phyloP scores from a whole-genome alignment of 306 rosid genomes.

The Cicer pinnatifidum region DNA sequence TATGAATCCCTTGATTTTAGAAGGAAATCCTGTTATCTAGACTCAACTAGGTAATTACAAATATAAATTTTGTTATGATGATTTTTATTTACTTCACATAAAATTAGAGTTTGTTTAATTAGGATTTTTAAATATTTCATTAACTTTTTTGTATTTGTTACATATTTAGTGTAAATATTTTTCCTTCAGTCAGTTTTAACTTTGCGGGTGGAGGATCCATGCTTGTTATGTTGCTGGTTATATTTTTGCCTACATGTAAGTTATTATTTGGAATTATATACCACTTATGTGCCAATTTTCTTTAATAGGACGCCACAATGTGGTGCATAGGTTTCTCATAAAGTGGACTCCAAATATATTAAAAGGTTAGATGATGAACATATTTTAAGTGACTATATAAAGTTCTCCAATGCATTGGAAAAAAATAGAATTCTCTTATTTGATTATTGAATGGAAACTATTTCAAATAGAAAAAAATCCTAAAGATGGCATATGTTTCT shows the following conservation, averaged over 20 bases:
- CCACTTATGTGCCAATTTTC: slow-evolving; percentile 35
- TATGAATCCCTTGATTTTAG: slow-evolving; percentile 58
- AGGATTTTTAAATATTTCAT: slow-evolving; percentile 40
- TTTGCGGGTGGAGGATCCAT: slow-evolving; percentile 30
- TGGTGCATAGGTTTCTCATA: slow-evolving; percentile 87
- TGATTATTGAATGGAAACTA: too few relatives aligned
- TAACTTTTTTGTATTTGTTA: slow-evolving; percentile 39
- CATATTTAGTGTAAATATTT: slow-evolving; percentile 64
- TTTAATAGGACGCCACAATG: slow-evolving; percentile 67
- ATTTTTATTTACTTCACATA: slow-evolving; percentile 8
- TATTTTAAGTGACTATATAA: slow-evolving; percentile 4
- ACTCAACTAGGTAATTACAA: slow-evolving; percentile 66
- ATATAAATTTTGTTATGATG: slow-evolving; percentile 30
- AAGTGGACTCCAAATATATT: slow-evolving; percentile 74
- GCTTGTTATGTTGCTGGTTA: slow-evolving; percentile 29
- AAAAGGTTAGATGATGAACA: slow-evolving; percentile 64
- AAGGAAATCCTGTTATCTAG: slow-evolving; percentile 87
- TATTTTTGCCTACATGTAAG: slow-evolving; percentile 21
- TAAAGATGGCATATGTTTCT: too few relatives aligned
- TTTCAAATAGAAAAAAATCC: too few relatives aligned
- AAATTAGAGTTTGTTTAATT: neutral
- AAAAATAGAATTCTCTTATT: neutral
- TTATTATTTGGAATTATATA: slow-evolving; percentile 40
- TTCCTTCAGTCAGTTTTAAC: slow-evolving; percentile 84
- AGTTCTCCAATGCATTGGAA: slow-evolving; percentile 5